Base-by-base conservation (phyloP, 345 rosid genomes). In the Odontarrhena argentea region DNA sequence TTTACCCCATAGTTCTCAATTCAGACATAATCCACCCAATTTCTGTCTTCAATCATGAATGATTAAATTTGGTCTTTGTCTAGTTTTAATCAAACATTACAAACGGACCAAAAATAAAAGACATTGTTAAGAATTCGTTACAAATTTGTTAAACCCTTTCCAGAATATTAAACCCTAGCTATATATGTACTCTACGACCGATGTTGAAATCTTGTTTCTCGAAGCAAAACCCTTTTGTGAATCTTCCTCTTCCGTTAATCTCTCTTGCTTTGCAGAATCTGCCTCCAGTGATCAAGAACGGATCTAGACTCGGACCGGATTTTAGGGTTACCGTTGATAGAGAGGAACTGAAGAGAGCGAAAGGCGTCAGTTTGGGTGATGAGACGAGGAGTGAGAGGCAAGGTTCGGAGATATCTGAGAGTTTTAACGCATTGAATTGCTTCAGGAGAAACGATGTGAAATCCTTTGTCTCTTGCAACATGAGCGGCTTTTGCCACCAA, bases 301-400 rank as follows among this genome's bases (percentile, higher is more conserved):
- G 54, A 1, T 35, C 10, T 58, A 0, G 76, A 57, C 48, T 65
- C 67, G 0, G 71, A 65, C 2, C 67, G 22, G 57, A 73, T 73
- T 13, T 65, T 65, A 73, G 71, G 71, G 67, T 73, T 73, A 24
- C 49, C 67, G 2, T 73, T 65, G 1, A 5, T 73, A 3, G 67
- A 8, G 40, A 73, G 71, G n/a, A 58, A 26, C 0, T 3, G 35
- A 42, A 73, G 6, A 13, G 55, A 0, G 14, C 28, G 25, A 3
- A 65, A 43, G 11, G 61, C 54, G 11, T 50, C 3, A 1, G 71
- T 50, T 15, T 49, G 7, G 24, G 4, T 38, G 5, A 65, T 42
- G 7, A 65, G 9, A 0, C 60, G 26, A 65, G 76, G 49, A 30
- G 38, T 58, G 0, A 65, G 13, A 59, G 66, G 55, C 40, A 72